These are phyloP conservation scores for Torulaspora maleeae DNA, from an alignment of 805 yeast species.

Conservation along the genomic window DNA sequence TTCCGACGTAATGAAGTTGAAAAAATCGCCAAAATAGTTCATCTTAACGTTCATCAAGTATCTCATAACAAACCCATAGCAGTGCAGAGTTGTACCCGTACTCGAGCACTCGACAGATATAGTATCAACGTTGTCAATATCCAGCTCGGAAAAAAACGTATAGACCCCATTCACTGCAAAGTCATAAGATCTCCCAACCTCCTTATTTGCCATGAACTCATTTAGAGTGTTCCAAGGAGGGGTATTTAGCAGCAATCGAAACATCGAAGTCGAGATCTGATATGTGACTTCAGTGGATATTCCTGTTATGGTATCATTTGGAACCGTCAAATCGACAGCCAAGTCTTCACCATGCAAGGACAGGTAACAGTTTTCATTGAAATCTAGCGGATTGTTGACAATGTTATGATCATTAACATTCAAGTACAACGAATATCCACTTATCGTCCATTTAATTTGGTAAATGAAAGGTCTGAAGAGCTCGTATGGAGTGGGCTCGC, in stretches of 20 bases:
- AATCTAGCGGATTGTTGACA: constrained; percentile 82
- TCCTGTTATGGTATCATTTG: constrained; percentile 51
- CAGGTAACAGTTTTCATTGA: constrained; percentile 70
- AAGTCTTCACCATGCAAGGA: constrained; percentile 65
- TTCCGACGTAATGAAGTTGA: constrained; percentile 80
- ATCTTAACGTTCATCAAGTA: constrained; percentile 73
- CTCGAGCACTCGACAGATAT: constrained; percentile 62
- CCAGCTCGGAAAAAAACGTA: constrained; percentile 53
- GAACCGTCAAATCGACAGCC: constrained; percentile 46
- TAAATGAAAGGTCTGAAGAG: constrained; percentile 70
- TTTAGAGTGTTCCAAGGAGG: constrained; percentile 92
- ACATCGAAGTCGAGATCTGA: constrained; percentile 49
- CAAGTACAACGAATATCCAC: constrained; percentile 55
- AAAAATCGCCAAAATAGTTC: constrained; percentile 84
- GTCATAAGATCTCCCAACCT: constrained; percentile 63
- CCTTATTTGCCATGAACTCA: constrained; percentile 58
- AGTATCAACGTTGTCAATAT: constrained; percentile 64
- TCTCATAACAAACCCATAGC: constrained; percentile 74
- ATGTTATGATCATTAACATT: constrained; percentile 87
- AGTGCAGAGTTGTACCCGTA: constrained; percentile 59
- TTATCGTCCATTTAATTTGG: constrained; percentile 54
- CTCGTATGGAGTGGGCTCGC: constrained; percentile 67
- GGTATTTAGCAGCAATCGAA: constrained; percentile 61
- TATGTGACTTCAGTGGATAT: constrained; percentile 51
- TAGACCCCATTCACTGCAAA: constrained; percentile 63